Percentiles rank a stretch among this genome's conserved stretches.
Evolutionary conservation across 176 grass and related monocot genomes (phyloP).

Genomic region (Eremochloa ophiuroides): DNA sequence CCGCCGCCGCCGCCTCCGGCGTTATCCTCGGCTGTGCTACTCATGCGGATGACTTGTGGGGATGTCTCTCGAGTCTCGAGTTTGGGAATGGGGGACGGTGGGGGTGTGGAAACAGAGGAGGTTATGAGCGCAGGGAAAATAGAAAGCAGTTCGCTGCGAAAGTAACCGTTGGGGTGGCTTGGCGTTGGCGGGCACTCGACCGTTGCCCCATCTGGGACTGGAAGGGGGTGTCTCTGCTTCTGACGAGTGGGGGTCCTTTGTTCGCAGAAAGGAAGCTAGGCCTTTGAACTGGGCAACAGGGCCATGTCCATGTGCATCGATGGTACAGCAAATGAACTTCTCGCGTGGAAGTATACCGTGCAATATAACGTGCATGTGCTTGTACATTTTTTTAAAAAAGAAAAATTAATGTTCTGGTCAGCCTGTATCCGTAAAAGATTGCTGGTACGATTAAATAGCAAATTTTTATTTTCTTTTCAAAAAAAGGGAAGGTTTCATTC

Average conservation of each 20-base stretch:
- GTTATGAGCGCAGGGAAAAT: neutral
- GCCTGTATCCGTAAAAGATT: neutral
- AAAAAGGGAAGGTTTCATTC: too few species aligned
- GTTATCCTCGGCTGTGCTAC: neutral
- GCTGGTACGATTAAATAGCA: neutral
- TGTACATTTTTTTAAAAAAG: neutral
- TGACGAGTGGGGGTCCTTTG: slow-evolving; percentile 1
- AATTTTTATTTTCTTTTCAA: too few species aligned
- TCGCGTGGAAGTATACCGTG: neutral
- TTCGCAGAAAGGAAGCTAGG: neutral
- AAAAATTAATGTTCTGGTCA: neutral
- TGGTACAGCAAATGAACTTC: neutral
- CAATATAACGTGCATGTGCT: neutral
- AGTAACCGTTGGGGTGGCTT: slow-evolving; percentile 35
- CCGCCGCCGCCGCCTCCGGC: neutral
- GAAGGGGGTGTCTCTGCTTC: neutral
- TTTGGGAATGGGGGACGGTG: neutral
- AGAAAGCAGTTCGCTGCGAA: neutral
- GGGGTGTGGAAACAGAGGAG: neutral
- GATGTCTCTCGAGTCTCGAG: neutral
- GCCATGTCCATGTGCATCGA: neutral
- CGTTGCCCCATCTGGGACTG: slow-evolving; percentile 23
- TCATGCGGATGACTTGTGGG: slow-evolving; percentile 12
- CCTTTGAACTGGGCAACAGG: neutral
- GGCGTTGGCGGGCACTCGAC: slow-evolving; percentile 27